phyloP scores from a whole-genome alignment of 768 basidiomycete genomes.

The Tulasnella sp. region DNA sequence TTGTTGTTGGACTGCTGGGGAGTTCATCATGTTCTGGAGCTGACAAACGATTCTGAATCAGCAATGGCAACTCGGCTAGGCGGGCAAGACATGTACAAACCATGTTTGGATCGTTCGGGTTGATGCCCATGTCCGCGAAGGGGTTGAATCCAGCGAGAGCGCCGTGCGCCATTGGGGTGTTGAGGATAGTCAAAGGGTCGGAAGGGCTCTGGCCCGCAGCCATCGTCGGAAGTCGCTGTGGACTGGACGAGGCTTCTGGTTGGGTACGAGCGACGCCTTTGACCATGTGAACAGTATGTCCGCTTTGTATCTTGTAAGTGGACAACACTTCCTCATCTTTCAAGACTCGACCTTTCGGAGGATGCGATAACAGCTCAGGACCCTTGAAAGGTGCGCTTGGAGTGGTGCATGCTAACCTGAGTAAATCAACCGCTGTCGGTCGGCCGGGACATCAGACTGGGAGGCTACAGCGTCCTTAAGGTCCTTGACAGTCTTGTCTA shows the following conservation, averaged over 20 bases:
- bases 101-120: constrained; percentile 92
- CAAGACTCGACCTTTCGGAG: constrained; percentile 57
- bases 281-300: constrained; percentile 91
- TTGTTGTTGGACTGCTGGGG: constrained; percentile 77
- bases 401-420: constrained; percentile 53
- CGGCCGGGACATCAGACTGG: constrained; percentile 80
- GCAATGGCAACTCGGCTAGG: not conserved
- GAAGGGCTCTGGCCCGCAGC: constrained; percentile 85
- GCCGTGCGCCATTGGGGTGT: constrained; percentile 72
- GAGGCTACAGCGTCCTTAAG: constrained; percentile 87
- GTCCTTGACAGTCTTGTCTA: constrained; percentile 81
- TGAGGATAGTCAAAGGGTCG: constrained; percentile 81
- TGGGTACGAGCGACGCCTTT: constrained; percentile 64
- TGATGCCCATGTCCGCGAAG: constrained; percentile 85
- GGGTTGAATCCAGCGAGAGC: constrained; percentile 85
- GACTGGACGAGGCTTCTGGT: constrained; percentile 35
- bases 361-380: not conserved
- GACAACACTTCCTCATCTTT: constrained; percentile 84
- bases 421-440: constrained; percentile 87
- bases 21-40: constrained; percentile 82
- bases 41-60: constrained; percentile 34
- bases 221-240: constrained; percentile 76
- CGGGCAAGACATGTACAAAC: constrained; percentile 42
- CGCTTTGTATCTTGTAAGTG: constrained; percentile 80
- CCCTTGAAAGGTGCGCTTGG: not conserved